phyloP scores from a whole-genome alignment of 805 yeast species.

The Wickerhamomyces subpelliculosus region DNA sequence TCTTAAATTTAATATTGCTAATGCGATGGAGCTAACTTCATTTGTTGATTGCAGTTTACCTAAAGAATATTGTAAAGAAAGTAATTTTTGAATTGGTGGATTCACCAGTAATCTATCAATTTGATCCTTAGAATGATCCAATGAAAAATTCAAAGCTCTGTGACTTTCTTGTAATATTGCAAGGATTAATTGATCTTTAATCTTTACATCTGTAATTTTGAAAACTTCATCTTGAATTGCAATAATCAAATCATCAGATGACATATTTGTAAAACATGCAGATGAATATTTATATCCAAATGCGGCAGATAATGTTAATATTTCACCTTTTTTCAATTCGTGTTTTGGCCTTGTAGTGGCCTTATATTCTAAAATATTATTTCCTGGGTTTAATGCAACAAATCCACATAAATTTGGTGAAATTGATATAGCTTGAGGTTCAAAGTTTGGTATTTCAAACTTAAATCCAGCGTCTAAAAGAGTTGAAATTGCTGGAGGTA shows the following conservation, averaged over 20 bases:
- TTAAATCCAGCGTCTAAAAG: conserved; percentile 50
- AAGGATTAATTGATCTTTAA: conserved; percentile 28
- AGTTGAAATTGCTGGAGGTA: conserved; percentile 30
- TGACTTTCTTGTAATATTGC: conserved; percentile 60
- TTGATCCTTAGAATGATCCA: conserved; percentile 66
- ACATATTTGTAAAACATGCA: conserved; percentile 60
- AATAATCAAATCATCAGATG: conserved; percentile 64
- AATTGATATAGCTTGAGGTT: conserved; percentile 31
- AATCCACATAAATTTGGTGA: conserved; percentile 47
- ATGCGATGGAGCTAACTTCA: conserved; percentile 22
- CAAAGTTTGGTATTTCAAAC: conserved; percentile 30
- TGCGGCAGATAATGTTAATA: conserved; percentile 40
- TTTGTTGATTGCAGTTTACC: conserved; percentile 34
- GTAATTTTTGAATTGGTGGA: conserved; percentile 69
- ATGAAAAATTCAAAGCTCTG: conserved; percentile 63
- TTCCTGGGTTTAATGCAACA: conserved; percentile 23
- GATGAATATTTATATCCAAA: conserved; percentile 62
- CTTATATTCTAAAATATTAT: conserved; percentile 11
- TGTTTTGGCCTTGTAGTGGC: neutral
- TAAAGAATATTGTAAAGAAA: conserved; percentile 61
- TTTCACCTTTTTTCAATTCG: conserved; percentile 6
- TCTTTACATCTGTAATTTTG: conserved; percentile 15
- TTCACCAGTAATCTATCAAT: conserved; percentile 68
- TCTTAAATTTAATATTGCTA: conserved; percentile 61
- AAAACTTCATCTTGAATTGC: conserved; percentile 44